Percentiles rank a stretch among this genome's conserved stretches.
phyloP scores from a whole-genome alignment of 2,329 filamentous ascomycete species.

The Botryotinia convoluta region DNA sequence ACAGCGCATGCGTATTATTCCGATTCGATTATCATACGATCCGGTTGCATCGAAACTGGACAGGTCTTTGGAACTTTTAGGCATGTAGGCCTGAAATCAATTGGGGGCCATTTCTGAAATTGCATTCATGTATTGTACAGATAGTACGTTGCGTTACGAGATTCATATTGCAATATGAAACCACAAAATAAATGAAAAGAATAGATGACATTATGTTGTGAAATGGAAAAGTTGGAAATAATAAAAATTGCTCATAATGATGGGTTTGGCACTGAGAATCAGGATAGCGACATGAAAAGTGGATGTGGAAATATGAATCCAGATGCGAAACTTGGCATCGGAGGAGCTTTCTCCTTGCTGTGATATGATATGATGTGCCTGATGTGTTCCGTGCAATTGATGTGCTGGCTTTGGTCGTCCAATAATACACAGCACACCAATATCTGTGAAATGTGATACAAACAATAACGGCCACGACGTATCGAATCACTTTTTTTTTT shows the following conservation, averaged over 20 bases:
- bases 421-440: conserved; percentile 3
- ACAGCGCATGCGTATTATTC: background rate
- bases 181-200: background rate
- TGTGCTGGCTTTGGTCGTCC: conserved; percentile 14
- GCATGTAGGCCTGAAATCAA: background rate
- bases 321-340: background rate
- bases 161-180: background rate
- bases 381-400: background rate
- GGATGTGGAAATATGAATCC: background rate
- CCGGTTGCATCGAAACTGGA: background rate
- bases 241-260: background rate
- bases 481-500: background rate
- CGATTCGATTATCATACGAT: background rate
- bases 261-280: conserved; percentile 1
- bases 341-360: background rate
- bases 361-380: background rate
- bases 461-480: background rate
- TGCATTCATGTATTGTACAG: background rate
- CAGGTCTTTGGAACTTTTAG: background rate
- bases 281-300: background rate
- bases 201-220: background rate
- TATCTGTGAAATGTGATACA: background rate
- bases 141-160: background rate
- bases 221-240: background rate
- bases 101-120: background rate